Conservation (phyloP, 305 asterid genomes). For the Rubia occidens region DNA sequence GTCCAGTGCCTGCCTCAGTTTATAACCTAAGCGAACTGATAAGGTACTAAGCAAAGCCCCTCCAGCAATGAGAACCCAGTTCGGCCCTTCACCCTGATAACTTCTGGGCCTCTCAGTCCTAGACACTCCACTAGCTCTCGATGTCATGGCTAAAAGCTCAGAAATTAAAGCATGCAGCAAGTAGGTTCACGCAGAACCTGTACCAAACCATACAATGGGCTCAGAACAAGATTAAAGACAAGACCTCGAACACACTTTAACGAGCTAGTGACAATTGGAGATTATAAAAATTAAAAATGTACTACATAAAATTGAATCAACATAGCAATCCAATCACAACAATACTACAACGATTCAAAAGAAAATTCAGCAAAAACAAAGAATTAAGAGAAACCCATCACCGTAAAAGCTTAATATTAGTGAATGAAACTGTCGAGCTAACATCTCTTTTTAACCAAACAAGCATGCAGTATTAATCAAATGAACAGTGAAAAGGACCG, state of each 20-base stretch:
- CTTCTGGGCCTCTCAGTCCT: slow-evolving; percentile 38
- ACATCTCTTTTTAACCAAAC: background rate
- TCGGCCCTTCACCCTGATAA: slow-evolving; percentile 56
- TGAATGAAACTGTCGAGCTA: background rate
- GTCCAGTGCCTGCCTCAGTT: slow-evolving; percentile 73
- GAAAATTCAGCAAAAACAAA: background rate
- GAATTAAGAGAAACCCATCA: background rate
- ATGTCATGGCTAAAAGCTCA: slow-evolving; percentile 42
- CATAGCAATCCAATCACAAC: background rate
- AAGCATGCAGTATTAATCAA: background rate
- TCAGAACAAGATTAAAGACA: background rate
- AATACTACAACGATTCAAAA: background rate
- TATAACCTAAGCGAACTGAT: slow-evolving; percentile 75
- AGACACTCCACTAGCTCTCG: slow-evolving; percentile 39
- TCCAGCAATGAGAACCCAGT: slow-evolving; percentile 83
- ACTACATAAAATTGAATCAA: too few species aligned
- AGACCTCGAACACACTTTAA: background rate
- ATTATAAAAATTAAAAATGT: background rate
- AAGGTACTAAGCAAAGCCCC: slow-evolving; percentile 72
- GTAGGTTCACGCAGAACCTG: slow-evolving; percentile 12
- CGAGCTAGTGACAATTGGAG: background rate
- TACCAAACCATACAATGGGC: background rate
- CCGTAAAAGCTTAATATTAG: background rate
- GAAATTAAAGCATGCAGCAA: slow-evolving; percentile 6
- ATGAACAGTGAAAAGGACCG: background rate